phyloP scores from a whole-genome alignment of 805 yeast species.

The Ogataea sp. region DNA sequence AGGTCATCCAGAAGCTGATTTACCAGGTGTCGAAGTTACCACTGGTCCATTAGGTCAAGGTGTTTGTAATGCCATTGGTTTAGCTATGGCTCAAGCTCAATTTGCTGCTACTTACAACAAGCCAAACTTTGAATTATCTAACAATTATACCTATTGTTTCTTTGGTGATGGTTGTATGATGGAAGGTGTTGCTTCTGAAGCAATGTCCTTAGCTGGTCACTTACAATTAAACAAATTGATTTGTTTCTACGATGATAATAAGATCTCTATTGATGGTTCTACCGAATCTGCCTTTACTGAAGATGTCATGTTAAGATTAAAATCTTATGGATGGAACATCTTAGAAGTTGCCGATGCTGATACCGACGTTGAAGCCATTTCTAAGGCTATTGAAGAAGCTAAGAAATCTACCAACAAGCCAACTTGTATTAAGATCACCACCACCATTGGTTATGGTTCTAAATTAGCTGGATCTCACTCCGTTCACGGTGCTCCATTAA shows the following conservation, averaged over 20 bases:
- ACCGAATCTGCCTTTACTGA: constrained; percentile 89
- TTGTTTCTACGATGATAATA: constrained; percentile 94
- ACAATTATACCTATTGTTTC: constrained; percentile 70
- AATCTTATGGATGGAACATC: constrained; percentile 93
- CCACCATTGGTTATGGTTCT: constrained; percentile 95
- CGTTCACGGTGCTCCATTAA: constrained; percentile 96
- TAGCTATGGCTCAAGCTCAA: constrained; percentile 91
- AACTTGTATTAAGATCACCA: constrained; percentile 77
- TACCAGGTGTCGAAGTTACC: constrained; percentile 93
- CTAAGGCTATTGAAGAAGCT: constrained; percentile 70
- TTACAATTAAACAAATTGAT: constrained; percentile 87
- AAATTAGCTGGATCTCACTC: constrained; percentile 74
- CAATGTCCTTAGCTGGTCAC: constrained; percentile 93
- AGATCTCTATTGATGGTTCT: constrained; percentile 93
- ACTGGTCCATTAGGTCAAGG: constrained; percentile 99
- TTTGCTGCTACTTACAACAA: constrained; percentile 90
- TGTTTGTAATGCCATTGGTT: constrained; percentile 90
- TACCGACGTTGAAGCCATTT: constrained; percentile 63
- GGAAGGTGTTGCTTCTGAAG: constrained; percentile 97
- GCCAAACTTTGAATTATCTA: constrained; percentile 66
- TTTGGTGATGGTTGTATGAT: constrained; percentile 97
- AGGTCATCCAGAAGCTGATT: constrained; percentile 93
- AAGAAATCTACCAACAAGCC: constrained; percentile 77
- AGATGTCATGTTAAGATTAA: constrained; percentile 76
- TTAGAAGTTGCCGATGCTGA: constrained; percentile 74